phyloP scores from a whole-genome alignment of 2,329 filamentous ascomycete genomes.

The Fusarium sp. region DNA sequence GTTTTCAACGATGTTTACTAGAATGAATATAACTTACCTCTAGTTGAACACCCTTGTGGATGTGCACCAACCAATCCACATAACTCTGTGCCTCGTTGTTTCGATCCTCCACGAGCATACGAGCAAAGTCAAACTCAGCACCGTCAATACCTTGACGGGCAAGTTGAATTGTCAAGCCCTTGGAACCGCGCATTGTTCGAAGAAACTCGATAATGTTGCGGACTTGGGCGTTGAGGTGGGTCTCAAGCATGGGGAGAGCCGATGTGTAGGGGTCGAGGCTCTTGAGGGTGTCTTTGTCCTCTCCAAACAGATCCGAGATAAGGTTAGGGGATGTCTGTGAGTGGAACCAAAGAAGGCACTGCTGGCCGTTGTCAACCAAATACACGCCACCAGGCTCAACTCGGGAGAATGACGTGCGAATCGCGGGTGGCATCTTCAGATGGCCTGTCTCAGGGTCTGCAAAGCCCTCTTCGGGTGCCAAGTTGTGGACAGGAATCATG shows the following conservation, averaged over 20 bases:
- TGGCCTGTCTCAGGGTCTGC: conserved; percentile 88
- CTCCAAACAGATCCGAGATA: conserved; percentile 89
- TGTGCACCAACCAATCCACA: conserved; percentile 97
- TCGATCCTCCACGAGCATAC: conserved; percentile 90
- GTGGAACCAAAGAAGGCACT: conserved; percentile 92
- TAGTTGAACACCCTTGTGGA: conserved; percentile 92
- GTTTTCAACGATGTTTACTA: neutral
- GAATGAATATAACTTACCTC: conserved; percentile 69
- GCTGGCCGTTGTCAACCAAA: conserved; percentile 94
- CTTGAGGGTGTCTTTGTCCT: conserved; percentile 76
- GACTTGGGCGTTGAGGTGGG: conserved; percentile 93
- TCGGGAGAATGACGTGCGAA: conserved; percentile 86
- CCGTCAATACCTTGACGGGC: conserved; percentile 94
- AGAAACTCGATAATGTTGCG: conserved; percentile 94
- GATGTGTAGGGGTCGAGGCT: conserved; percentile 85
- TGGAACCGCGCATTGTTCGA: conserved; percentile 82
- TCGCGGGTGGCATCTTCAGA: conserved; percentile 81
- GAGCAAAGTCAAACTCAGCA: conserved; percentile 95
- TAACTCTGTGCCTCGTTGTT: conserved; percentile 99
- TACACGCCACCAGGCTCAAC: conserved; percentile 96
- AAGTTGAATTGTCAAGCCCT: conserved; percentile 89
- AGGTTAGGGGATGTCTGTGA: conserved; percentile 92
- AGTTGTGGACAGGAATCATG: conserved; percentile 91
- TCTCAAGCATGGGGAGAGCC: conserved; percentile 85
- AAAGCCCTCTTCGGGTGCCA: conserved; percentile 89